Evolutionary conservation across 2,329 filamentous ascomycete genomes (phyloP).

Genomic region (Cordyceps fumosorosea): DNA sequence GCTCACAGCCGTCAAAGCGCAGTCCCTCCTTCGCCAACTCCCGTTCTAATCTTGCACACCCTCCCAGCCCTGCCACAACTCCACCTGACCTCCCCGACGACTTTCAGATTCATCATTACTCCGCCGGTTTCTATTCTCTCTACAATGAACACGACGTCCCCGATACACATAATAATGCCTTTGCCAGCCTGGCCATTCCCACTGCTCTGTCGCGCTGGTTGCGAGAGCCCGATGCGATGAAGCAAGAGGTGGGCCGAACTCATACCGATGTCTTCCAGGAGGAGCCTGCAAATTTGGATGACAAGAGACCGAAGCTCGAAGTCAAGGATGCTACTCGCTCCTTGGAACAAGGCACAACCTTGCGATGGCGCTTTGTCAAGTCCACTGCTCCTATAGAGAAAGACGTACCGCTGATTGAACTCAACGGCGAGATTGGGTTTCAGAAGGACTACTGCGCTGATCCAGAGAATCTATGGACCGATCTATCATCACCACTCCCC

Average conservation of each 20-base stretch:
- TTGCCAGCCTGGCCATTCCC: conserved; percentile 67
- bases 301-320: conserved; percentile 36
- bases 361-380: conserved; percentile 64
- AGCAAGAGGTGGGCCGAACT: conserved; percentile 59
- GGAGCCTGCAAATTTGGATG: conserved; percentile 37
- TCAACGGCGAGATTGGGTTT: conserved; percentile 71
- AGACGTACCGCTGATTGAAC: conserved; percentile 56
- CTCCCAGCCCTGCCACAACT: conserved; percentile 70
- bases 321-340: conserved; percentile 42
- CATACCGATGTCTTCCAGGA: conserved; percentile 62
- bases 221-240: conserved; percentile 62
- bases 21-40: conserved; percentile 59
- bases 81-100: conserved; percentile 60
- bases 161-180: conserved; percentile 66
- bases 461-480: conserved; percentile 59
- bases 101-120: conserved; percentile 62
- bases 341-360: conserved; percentile 28
- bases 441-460: conserved; percentile 66
- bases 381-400: conserved; percentile 47
- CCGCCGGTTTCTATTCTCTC: conserved; percentile 66
- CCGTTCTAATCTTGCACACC: conserved; percentile 51
- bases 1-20: conserved; percentile 59
- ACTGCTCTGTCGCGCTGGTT: conserved; percentile 74
- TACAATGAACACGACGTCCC: conserved; percentile 58
- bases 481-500: conserved; percentile 57